A percentile compares a stretch with the other conserved stretches of the same genome.
These are phyloP conservation scores for Cyphellophora europaea DNA, from an alignment of 2,329 filamentous ascomycete genomes.

Conservation along the genomic window DNA sequence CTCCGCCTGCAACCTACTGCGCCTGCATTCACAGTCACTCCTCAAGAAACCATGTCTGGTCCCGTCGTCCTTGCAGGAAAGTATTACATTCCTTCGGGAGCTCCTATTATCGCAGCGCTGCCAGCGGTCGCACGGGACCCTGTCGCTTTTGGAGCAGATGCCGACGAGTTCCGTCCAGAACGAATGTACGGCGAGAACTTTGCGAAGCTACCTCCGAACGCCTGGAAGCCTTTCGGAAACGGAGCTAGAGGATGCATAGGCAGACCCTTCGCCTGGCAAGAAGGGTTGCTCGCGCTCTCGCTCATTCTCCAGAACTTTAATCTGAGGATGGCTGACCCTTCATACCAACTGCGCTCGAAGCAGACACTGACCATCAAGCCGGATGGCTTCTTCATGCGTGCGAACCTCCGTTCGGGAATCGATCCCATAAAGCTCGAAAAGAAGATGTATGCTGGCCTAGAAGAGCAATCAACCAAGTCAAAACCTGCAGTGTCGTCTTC, in stretches of 20 bases:
- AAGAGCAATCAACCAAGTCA: slow-evolving; percentile 3
- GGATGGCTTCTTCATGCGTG: slow-evolving; percentile 54
- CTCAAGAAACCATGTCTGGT: slow-evolving; percentile 22
- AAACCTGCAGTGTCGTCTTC: neutral
- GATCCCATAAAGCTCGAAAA: slow-evolving; percentile 33
- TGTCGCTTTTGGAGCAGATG: slow-evolving; percentile 55
- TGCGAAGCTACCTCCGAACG: slow-evolving; percentile 51
- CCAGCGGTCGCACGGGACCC: slow-evolving; percentile 52
- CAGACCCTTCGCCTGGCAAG: slow-evolving; percentile 65
- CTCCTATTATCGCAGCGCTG: slow-evolving; percentile 42
- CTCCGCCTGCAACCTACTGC: slow-evolving; percentile 55
- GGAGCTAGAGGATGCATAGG: slow-evolving; percentile 64
- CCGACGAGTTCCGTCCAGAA: slow-evolving; percentile 58
- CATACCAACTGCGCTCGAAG: slow-evolving; percentile 28
- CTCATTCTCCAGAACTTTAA: slow-evolving; percentile 64
- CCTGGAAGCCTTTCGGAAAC: slow-evolving; percentile 68
- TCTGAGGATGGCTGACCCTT: slow-evolving; percentile 52
- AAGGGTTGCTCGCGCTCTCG: slow-evolving; percentile 52
- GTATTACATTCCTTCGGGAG: slow-evolving; percentile 47
- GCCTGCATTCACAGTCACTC: slow-evolving; percentile 45
- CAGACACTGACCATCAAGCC: slow-evolving; percentile 32
- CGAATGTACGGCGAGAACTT: slow-evolving; percentile 64
- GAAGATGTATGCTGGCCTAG: slow-evolving; percentile 19
- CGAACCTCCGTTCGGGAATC: slow-evolving; percentile 43
- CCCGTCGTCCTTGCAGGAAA: slow-evolving; percentile 41